phyloP scores from a whole-genome alignment of 495 filamentous ascomycete species.

The Tuber brumale region DNA sequence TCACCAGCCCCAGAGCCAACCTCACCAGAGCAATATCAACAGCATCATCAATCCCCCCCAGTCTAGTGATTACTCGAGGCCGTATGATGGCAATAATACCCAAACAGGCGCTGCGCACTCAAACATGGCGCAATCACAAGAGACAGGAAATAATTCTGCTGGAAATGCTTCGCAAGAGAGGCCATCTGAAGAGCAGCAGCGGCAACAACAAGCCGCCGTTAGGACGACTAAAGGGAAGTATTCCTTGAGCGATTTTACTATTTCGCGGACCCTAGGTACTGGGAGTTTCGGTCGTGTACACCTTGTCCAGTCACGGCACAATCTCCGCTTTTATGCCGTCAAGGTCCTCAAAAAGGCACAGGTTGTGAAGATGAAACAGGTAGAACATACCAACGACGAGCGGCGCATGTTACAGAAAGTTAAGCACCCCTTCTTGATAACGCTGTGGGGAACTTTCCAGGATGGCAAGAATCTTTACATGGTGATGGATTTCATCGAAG shows the following conservation, averaged over 20 bases:
- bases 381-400: constrained; percentile 98
- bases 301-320: constrained; percentile 92
- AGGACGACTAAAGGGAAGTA: constrained; percentile 97
- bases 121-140: constrained; percentile 39
- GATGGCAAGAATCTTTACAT: constrained; percentile 94
- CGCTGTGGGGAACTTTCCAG: constrained; percentile 96
- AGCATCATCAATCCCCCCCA: constrained; percentile 64
- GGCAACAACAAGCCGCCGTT: constrained; percentile 43
- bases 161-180: constrained; percentile 31
- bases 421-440: constrained; percentile 94
- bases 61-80: constrained; percentile 46
- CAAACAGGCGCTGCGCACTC: constrained; percentile 39
- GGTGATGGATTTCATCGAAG: constrained; percentile 99
- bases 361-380: constrained; percentile 99
- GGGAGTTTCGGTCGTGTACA: constrained; percentile 96
- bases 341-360: constrained; percentile 98
- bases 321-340: constrained; percentile 93
- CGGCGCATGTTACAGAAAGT: constrained; percentile 88
- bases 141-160: constrained; percentile 24
- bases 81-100: constrained; percentile 35
- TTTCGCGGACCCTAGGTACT: constrained; percentile 86
- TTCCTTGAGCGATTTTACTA: constrained; percentile 75
- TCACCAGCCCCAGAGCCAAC: constrained; percentile 52
- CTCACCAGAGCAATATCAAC: constrained; percentile 54
- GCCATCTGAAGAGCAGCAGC: constrained; percentile 31